Conservation (phyloP, 2,329 filamentous ascomycete species). For the Sclerotinia sclerotiorum region DNA sequence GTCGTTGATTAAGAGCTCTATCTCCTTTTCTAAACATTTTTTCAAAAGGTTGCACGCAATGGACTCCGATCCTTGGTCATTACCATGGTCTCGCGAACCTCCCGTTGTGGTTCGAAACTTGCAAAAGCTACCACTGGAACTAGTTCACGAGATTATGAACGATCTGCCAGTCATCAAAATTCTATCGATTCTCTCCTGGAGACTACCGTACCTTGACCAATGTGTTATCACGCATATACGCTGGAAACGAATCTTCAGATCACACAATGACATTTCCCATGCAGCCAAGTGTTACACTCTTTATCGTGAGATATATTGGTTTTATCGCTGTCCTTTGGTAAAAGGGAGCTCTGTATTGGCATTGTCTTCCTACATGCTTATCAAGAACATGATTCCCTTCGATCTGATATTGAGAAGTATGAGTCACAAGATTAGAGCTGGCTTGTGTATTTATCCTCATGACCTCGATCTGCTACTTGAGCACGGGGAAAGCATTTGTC, state of each 20-base stretch:
- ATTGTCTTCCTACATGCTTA: not conserved
- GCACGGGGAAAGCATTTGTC: not conserved
- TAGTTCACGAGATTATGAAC: conserved; percentile 26
- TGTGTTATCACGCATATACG: conserved; percentile 9
- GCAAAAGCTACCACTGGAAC: conserved; percentile 24
- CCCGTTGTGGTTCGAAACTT: conserved; percentile 21
- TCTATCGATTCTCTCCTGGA: conserved; percentile 23
- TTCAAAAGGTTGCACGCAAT: not conserved
- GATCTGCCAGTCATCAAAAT: conserved; percentile 25
- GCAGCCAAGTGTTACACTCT: not conserved
- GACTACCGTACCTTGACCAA: not conserved
- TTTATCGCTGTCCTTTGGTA: not conserved
- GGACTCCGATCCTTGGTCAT: not conserved
- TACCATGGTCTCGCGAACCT: conserved; percentile 13
- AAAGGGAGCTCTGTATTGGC: not conserved
- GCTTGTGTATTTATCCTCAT: not conserved
- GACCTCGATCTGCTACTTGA: conserved; percentile 12
- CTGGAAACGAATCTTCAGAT: not conserved
- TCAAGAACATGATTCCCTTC: not conserved
- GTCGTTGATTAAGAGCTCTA: not conserved
- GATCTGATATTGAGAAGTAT: not conserved
- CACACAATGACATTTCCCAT: not conserved
- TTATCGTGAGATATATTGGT: conserved; percentile 14
- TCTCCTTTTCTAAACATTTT: not conserved
- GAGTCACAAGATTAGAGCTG: not conserved